Conservation (phyloP, 2,329 filamentous ascomycete species). For the Leptographium procerum region DNA sequence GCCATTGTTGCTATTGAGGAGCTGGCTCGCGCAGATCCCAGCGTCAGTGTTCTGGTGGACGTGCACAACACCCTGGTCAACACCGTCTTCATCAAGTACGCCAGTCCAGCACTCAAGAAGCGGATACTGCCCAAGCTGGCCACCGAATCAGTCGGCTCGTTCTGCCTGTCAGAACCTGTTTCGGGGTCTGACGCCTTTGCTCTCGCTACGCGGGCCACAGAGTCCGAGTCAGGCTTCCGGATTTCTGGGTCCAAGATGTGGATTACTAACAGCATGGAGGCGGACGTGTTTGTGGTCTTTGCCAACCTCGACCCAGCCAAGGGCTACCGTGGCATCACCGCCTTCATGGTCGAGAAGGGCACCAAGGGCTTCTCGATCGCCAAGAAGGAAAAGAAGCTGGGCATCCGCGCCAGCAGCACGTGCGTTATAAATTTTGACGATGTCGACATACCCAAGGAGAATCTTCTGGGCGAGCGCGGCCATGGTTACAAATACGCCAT, state of each 20-base stretch:
- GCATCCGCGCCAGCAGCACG: conserved; percentile 89
- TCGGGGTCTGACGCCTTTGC: conserved; percentile 96
- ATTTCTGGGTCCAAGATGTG: conserved; percentile 97
- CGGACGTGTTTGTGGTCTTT: conserved; percentile 93
- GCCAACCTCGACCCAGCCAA: conserved; percentile 87
- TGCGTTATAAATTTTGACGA: conserved; percentile 98
- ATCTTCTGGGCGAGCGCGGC: conserved; percentile 78
- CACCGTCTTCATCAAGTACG: conserved; percentile 81
- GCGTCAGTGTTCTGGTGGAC: conserved; percentile 88
- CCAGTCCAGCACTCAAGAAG: conserved; percentile 63
- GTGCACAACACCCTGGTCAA: conserved; percentile 98
- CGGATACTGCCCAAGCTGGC: conserved; percentile 84
- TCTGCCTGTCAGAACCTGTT: conserved; percentile 84
- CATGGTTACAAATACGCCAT: conserved; percentile 99
- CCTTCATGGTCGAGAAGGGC: conserved; percentile 87
- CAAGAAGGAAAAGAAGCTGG: conserved; percentile 99
- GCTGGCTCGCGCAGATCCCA: conserved; percentile 84
- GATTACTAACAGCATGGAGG: conserved; percentile 97
- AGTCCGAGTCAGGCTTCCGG: conserved; percentile 72
- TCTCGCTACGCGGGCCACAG: conserved; percentile 77
- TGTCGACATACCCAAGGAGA: conserved; percentile 77
- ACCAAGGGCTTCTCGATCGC: conserved; percentile 85
- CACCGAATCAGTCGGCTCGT: conserved; percentile 81
- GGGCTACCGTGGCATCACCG: conserved; percentile 94
- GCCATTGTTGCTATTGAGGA: conserved; percentile 97